Percentiles rank a stretch among this genome's conserved stretches.
Conservation (phyloP, 345 rosid genomes). For the Orychophragmus violaceus region DNA sequence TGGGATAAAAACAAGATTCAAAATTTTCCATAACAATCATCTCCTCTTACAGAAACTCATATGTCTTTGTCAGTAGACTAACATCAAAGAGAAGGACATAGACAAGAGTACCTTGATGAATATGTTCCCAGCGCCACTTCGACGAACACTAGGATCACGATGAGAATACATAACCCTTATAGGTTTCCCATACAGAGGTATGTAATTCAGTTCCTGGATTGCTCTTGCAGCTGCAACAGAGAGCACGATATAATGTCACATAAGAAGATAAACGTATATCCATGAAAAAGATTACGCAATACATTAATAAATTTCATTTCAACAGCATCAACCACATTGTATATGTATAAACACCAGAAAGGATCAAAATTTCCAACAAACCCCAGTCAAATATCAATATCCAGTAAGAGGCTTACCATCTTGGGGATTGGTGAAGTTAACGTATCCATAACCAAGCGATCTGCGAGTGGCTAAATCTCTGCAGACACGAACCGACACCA, state of each 20-base stretch:
- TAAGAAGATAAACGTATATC: background rate
- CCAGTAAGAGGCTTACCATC: conserved; percentile 48
- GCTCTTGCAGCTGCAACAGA: conserved; percentile 71
- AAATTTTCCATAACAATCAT: background rate
- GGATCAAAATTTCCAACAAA: background rate
- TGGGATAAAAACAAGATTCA: background rate
- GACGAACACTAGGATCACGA: conserved; percentile 67
- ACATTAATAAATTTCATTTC: background rate
- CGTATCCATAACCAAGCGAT: conserved; percentile 91
- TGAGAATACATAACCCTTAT: conserved; percentile 85
- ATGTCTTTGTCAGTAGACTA: no score
- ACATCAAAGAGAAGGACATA: background rate
- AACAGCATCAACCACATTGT: background rate
- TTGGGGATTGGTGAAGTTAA: conserved; percentile 62
- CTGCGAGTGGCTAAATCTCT: conserved; percentile 65
- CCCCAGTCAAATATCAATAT: background rate
- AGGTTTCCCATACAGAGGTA: conserved; percentile 65
- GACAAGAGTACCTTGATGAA: conserved; percentile 67
- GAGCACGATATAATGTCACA: background rate
- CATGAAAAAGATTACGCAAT: background rate
- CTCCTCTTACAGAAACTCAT: background rate
- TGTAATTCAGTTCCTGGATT: conserved; percentile 68
- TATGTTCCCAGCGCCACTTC: conserved; percentile 89
- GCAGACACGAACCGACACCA: conserved; percentile 80
- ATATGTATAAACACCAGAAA: background rate